Evolutionary conservation across 345 rosid species (phyloP).

Genomic region (Linum usitatissimum): DNA sequence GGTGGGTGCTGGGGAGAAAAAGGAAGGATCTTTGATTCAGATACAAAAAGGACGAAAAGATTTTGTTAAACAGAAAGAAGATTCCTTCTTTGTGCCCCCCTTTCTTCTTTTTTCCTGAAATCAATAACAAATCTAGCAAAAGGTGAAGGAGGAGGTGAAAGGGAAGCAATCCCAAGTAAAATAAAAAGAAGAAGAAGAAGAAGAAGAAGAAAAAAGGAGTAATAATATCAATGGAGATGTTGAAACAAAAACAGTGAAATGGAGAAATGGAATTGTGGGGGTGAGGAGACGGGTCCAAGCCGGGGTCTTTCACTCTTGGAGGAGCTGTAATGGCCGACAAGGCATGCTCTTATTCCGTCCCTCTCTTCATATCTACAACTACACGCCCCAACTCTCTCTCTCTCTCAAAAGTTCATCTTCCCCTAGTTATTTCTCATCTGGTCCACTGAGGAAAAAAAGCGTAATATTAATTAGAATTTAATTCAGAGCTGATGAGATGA

Average conservation of each 20-base stretch:
- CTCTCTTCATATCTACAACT: conserved; percentile 18
- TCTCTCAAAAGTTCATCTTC: neutral
- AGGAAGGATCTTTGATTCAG: conserved; percentile 20
- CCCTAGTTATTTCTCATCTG: neutral
- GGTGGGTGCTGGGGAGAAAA: conserved; percentile 2
- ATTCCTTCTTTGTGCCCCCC: conserved; percentile 1
- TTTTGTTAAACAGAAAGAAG: neutral
- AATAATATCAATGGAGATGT: neutral
- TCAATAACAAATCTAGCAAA: neutral
- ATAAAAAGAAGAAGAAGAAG: no score
- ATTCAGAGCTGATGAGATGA: neutral
- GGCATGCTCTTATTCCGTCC: conserved; percentile 31
- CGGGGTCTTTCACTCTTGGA: conserved; percentile 2
- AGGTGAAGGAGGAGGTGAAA: neutral
- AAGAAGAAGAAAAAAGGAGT: neutral
- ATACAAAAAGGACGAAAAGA: conserved; percentile 7
- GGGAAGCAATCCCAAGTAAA: neutral
- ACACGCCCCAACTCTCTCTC: conserved; percentile 8
- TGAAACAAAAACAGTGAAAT: neutral
- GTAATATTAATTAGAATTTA: no score
- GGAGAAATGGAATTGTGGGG: neutral
- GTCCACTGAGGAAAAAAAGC: no score
- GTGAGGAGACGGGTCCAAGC: conserved; percentile 26
- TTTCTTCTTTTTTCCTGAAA: neutral
- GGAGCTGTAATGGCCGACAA: conserved; percentile 47